phyloP scores from a whole-genome alignment of 225 moss, liverwort and hornwort species.

The Neckera pumila region DNA sequence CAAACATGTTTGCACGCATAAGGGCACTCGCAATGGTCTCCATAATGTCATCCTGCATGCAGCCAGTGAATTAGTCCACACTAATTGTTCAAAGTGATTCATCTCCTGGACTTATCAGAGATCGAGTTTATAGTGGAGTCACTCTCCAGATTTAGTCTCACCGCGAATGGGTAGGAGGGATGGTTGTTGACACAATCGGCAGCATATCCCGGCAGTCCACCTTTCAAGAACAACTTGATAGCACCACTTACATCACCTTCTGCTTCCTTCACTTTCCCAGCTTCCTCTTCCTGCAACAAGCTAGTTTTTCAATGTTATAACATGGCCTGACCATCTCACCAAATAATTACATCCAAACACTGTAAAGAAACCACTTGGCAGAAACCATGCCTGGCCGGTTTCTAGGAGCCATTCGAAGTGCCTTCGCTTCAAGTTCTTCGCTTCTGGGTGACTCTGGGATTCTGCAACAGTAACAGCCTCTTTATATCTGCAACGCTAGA shows the following conservation, averaged over 20 bases:
- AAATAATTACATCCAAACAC: not conserved
- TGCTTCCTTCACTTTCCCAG: constrained; percentile 69
- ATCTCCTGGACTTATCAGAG: not conserved
- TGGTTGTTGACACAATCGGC: constrained; percentile 72
- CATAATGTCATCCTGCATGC: constrained; percentile 49
- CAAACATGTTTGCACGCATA: constrained; percentile 60
- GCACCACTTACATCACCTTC: constrained; percentile 74
- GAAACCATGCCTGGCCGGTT: constrained; percentile 63
- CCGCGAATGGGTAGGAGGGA: constrained; percentile 48
- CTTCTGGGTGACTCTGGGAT: constrained; percentile 74
- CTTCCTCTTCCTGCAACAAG: constrained; percentile 70
- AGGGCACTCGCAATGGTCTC: constrained; percentile 87
- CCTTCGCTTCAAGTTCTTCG: constrained; percentile 36
- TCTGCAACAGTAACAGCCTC: constrained; percentile 83
- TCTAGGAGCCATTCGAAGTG: constrained; percentile 83
- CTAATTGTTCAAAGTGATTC: not conserved
- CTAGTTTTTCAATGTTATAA: not conserved
- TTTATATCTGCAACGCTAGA: constrained; percentile 50
- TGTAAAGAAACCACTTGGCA: not conserved
- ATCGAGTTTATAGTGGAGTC: not conserved
- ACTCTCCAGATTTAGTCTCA: not conserved
- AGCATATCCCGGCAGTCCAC: constrained; percentile 74
- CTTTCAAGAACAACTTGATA: constrained; percentile 65
- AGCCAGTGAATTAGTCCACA: not conserved
- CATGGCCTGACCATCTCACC: not conserved